Base-by-base conservation (phyloP, 2,329 filamentous ascomycete genomes). In the Chaetothyriales sp. region DNA sequence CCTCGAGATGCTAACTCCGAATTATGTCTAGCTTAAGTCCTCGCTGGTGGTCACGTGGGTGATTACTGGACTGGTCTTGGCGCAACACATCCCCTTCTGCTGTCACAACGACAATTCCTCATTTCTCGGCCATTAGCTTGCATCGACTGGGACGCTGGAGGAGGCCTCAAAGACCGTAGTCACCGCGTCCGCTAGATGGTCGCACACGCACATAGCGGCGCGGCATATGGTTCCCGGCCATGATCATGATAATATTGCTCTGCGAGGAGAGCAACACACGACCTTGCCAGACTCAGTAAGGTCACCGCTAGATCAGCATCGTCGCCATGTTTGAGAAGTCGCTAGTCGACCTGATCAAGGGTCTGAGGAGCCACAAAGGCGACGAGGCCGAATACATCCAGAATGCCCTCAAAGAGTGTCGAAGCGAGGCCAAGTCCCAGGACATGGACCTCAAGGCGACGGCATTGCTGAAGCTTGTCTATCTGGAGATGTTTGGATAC, bases 401-500 rank as follows among this genome's bases (percentile, higher is more conserved):
- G 65, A 83, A 86, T 67, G 88, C 83, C 63, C 72, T 96, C 64
- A 89, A 88, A 73, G 92, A 98, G 84, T 98, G 92, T 69, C 86
- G 89, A 61, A 76, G 81, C 63, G 92, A 98, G 69, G 87, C 96
- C 65, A 84, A 83, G 65, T 84, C 85, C 60, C 84, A 90, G 70
- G 92, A 98, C 68, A 92, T 95, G 84, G 84, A 96, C 71, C 78
- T 95, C 69, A 98, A 98, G 74, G 89, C 92, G 18, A 96, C 88
- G 32, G 92, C 92, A 45, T 76, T 98, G 49, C 74, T 98, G 63
- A 98, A 98, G 73, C 78, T 98, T 61, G 83, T 95, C 49, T 98
- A 98, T 66, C 79, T 98, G 58, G 92, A 98, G 67, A 98, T 98
- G 92, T 89, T 96, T 60, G 92, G 92, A 12, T 86, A 96, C 66